Evolutionary conservation across 306 rosid species (phyloP), one percentile per base, ranked within the genome.

Genomic region (Dryas alaskensis): DNA sequence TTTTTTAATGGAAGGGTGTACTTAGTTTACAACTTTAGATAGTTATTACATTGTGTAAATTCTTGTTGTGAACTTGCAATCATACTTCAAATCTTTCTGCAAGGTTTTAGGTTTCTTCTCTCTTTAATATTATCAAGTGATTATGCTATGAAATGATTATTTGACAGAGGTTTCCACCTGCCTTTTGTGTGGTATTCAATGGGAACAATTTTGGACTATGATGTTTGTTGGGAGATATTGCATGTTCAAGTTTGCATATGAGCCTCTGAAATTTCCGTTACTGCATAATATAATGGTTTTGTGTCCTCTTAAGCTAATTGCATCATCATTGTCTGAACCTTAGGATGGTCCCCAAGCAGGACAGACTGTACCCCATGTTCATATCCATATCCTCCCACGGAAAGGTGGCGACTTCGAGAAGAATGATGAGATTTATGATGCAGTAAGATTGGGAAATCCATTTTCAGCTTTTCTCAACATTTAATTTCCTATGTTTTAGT

Each of bases 271-370:
- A n/a, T 10, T 7, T 53, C 60, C 59, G 3, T 1, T 73, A 17
- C 62, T 70, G 65, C 74, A 53, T 55, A 39, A 40, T 65, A 60
- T 50, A 59, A 55, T 74, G 53, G 42, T 46, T 53, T 25, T 13
- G 46, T 64, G 47, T 17, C 67, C 61, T 60, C 42, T 7, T 19
- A 70, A 74, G 73, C 76, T 64, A 47, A 77, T 22, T 69, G 53
- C 48, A 17, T 80, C 46, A 47, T 78, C 57, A 43, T 79, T 63
- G 25, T 88, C 76, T 45, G 67, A 66, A 72, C 73, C 68, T 70
- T 71, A 93, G 98, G 96, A 94, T 72, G 99, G 97, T 0, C 99
- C 96, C 22, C 89, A 92, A 79, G 95, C 97, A 19, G 99, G 98
- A 69, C 97, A 91, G 83, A 79, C 85, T 0, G 99, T 94, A 59